Evolutionary conservation across 768 basidiomycete genomes (phyloP).

Genomic region (Russula vinacea): DNA sequence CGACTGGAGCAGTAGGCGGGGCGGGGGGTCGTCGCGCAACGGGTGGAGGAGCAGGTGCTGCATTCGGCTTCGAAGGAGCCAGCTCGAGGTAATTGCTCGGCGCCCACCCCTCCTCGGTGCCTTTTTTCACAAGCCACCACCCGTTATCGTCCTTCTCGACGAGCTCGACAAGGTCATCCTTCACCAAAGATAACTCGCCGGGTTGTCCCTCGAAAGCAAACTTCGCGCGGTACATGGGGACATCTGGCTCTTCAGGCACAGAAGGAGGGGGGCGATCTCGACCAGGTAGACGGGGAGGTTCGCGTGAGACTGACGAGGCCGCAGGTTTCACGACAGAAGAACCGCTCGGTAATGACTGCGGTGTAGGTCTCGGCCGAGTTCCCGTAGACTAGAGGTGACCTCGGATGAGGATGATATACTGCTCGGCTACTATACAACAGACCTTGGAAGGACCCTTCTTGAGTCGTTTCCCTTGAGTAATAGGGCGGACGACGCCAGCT

Average conservation of each 20-base stretch:
- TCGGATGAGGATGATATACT: conserved; percentile 10
- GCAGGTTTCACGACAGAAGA: conserved; percentile 41
- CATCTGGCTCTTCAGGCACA: conserved; percentile 54
- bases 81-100: conserved; percentile 91
- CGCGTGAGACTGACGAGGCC: conserved; percentile 43
- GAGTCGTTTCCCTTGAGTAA: conserved; percentile 79
- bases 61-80: conserved; percentile 61
- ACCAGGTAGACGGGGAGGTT: conserved; percentile 44
- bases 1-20: conserved; percentile 34
- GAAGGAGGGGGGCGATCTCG: conserved; percentile 52
- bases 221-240: conserved; percentile 79
- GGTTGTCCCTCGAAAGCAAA: conserved; percentile 92
- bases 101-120: conserved; percentile 85
- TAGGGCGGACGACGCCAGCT: conserved; percentile 78
- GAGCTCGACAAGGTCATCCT: conserved; percentile 90
- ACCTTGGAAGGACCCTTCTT: conserved; percentile 63
- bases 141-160: conserved; percentile 92
- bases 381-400: conserved; percentile 29
- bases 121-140: conserved; percentile 96
- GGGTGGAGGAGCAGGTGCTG: conserved; percentile 65
- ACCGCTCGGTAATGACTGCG: conserved; percentile 62
- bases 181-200: conserved; percentile 84
- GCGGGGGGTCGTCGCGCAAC: conserved; percentile 45
- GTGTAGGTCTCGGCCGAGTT: conserved; percentile 50
- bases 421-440: conserved; percentile 14